Conservation (phyloP, 306 rosid species). For the Herpetospermum pedunculosum region DNA sequence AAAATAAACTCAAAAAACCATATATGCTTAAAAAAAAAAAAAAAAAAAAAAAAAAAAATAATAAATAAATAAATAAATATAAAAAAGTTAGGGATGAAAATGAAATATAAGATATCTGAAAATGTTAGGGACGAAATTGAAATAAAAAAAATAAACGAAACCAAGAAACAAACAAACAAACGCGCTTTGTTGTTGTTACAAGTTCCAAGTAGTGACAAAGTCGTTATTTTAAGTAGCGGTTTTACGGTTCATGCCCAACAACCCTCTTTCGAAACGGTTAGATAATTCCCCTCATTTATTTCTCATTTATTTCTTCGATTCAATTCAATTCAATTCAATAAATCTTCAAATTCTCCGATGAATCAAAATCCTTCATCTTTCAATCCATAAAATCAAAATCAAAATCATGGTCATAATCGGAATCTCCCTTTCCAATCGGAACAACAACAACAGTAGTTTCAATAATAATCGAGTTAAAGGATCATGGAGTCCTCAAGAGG, state of each 20-base stretch:
- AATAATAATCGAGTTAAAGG: constrained; percentile 43
- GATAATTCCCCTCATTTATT: background rate
- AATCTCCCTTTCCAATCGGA: background rate
- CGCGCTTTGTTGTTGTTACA: background rate
- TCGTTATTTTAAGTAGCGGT: constrained; percentile 30
- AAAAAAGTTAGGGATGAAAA: background rate
- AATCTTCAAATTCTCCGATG: background rate
- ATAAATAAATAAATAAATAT: no score
- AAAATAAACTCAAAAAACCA: no score
- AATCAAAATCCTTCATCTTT: background rate
- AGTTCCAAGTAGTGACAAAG: constrained; percentile 5
- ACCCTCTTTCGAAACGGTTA: constrained; percentile 17
- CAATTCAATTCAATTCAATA: no score
- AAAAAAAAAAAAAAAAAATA: no score
- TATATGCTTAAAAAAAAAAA: no score
- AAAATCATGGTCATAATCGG: background rate
- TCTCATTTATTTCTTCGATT: no score
- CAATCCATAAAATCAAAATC: no score
- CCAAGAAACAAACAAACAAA: background rate
- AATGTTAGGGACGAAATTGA: background rate
- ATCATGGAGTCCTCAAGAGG: constrained; percentile 82
- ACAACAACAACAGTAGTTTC: background rate
- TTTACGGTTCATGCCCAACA: constrained; percentile 55
- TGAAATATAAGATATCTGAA: background rate
- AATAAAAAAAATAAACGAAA: background rate